A percentile compares a stretch with the other conserved stretches of the same genome.
These are phyloP conservation scores for Lactarius hatsudake DNA, from an alignment of 768 basidiomycete genomes.

Conservation along the genomic window DNA sequence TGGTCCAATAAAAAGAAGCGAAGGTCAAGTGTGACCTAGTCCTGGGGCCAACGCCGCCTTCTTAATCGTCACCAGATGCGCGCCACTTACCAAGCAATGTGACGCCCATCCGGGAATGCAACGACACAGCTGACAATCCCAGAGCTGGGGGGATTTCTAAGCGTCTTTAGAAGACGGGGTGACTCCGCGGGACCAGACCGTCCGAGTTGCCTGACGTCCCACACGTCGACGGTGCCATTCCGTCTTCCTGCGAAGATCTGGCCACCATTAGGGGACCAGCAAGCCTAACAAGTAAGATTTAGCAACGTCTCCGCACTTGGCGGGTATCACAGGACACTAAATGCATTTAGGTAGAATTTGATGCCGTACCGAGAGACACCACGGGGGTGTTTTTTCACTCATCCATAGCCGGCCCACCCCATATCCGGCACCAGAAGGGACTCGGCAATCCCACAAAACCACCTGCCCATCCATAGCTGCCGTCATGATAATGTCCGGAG, in stretches of 20 bases:
- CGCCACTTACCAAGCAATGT: conserved; percentile 77
- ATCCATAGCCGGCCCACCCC: conserved; percentile 86
- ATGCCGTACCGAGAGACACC: conserved; percentile 85
- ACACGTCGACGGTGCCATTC: conserved; percentile 88
- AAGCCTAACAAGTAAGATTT: conserved; percentile 58
- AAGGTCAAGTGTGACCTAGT: conserved; percentile 4
- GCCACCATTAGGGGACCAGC: conserved; percentile 86
- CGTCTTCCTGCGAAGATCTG: conserved; percentile 90
- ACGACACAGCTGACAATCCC: conserved; percentile 91
- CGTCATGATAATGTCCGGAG: conserved; percentile 82
- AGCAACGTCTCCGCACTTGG: conserved; percentile 1
- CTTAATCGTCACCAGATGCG: not conserved
- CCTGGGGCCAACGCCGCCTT: conserved; percentile 9
- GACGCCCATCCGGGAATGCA: conserved; percentile 87
- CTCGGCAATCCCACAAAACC: conserved; percentile 85
- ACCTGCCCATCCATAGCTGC: conserved; percentile 91
- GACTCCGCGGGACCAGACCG: conserved; percentile 55
- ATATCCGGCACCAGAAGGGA: conserved; percentile 49
- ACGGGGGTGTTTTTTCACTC: conserved; percentile 90
- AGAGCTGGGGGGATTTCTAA: conserved; percentile 84
- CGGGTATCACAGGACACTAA: conserved; percentile 16
- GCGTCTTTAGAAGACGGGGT: conserved; percentile 76
- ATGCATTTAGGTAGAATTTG: conserved; percentile 6
- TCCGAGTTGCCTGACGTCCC: conserved; percentile 87
- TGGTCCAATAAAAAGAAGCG: conserved; percentile 11